These are phyloP conservation scores for Amaranthus palmeri DNA, from an alignment of 148 eudicot species.

Conservation along the genomic window DNA sequence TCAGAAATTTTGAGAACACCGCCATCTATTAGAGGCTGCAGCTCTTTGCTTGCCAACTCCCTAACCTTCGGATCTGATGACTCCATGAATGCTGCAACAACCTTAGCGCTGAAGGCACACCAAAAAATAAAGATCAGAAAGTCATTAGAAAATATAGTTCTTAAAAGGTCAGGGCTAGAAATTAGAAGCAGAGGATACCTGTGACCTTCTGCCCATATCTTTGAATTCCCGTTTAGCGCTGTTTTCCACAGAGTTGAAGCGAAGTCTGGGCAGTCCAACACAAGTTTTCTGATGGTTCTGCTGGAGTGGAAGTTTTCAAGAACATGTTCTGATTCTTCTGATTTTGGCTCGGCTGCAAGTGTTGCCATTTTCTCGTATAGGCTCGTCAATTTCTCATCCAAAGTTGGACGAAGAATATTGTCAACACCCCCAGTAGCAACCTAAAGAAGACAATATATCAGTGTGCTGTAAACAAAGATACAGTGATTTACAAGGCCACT, in stretches of 20 bases:
- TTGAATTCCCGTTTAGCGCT: constrained; percentile 62
- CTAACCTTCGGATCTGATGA: constrained; percentile 47
- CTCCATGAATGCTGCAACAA: constrained; percentile 67
- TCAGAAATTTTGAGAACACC: constrained; percentile 56
- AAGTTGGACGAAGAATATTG: constrained; percentile 56
- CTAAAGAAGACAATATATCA: constrained; percentile 28
- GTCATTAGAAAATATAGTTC: neutral
- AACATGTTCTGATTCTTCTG: constrained; percentile 67
- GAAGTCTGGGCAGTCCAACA: constrained; percentile 71
- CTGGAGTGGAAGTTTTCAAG: constrained; percentile 79
- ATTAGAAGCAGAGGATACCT: constrained; percentile 36
- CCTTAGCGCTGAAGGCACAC: constrained; percentile 49
- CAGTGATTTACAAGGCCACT: neutral
- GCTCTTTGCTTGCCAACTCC: constrained; percentile 48
- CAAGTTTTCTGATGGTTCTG: constrained; percentile 77
- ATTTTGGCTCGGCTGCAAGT: constrained; percentile 56
- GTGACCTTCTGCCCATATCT: constrained; percentile 79
- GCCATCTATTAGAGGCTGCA: constrained; percentile 62
- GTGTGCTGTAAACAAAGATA: neutral
- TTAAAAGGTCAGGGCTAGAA: neutral
- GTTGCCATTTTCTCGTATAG: constrained; percentile 61
- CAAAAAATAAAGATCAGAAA: constrained; percentile 10
- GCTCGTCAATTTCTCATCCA: constrained; percentile 47
- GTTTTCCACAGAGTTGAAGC: constrained; percentile 72
- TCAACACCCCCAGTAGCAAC: constrained; percentile 79